A percentile compares a stretch with the other conserved stretches of the same genome.
Conservation (phyloP, 805 yeast species). For the Ogataea kodamae region DNA sequence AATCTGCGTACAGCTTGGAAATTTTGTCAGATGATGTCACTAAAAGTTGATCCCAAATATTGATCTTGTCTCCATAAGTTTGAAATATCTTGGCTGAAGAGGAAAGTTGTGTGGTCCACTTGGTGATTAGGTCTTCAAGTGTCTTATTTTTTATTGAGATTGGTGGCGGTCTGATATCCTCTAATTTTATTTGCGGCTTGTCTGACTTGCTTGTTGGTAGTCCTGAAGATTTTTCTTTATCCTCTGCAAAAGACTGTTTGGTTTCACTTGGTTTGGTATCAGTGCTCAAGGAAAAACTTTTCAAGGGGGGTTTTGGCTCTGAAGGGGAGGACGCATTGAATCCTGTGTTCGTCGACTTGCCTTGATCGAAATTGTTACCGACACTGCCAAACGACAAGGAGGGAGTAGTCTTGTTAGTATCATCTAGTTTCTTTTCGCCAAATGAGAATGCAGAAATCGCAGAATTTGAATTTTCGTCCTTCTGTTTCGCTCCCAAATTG, state of each 20-base stretch:
- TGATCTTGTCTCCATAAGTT: conserved; percentile 67
- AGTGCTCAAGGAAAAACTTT: conserved; percentile 6
- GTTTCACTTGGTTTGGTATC: conserved; percentile 14
- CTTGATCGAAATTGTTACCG: too few relatives aligned
- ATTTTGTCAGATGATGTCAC: conserved; percentile 86
- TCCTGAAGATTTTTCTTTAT: conserved; percentile 25
- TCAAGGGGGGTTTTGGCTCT: conserved; percentile 15
- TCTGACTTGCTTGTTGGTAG: conserved; percentile 29
- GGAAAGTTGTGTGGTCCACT: conserved; percentile 87
- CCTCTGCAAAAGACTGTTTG: conserved; percentile 3
- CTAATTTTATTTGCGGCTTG: conserved; percentile 38
- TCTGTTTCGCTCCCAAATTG: conserved; percentile 7
- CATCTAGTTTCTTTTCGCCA: conserved; percentile 12
- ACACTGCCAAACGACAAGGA: conserved; percentile 14
- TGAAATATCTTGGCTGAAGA: conserved; percentile 72
- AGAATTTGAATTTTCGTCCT: conserved; percentile 17
- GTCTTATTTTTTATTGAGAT: conserved; percentile 86
- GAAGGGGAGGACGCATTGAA: conserved; percentile 22
- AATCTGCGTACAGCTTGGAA: conserved; percentile 69
- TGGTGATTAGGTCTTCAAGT: conserved; percentile 84
- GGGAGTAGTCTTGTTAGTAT: conserved; percentile 1
- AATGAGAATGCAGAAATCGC: conserved; percentile 10
- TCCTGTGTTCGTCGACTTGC: too few relatives aligned
- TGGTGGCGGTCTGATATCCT: conserved; percentile 61
- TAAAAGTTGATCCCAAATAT: conserved; percentile 81